Evolutionary conservation across 345 rosid genomes (phyloP), one percentile per base, ranked within the genome.

Genomic region (Lepidium didymum): DNA sequence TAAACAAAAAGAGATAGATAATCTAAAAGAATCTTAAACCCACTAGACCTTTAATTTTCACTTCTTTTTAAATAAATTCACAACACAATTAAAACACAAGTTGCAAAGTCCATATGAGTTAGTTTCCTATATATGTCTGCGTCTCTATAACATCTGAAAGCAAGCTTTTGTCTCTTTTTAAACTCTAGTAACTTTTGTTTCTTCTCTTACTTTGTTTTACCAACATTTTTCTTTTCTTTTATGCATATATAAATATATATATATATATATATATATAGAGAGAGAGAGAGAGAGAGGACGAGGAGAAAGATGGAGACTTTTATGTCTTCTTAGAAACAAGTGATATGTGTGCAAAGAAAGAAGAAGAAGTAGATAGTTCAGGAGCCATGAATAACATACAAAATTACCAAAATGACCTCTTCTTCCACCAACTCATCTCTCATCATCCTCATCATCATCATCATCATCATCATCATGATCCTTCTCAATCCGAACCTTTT

Each of bases 311-410:
- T 75, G 70, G 74, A 62, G 65, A 75, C 74, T 40, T 63, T 46
- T 46, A 45, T 53, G 31, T 53, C 65, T 66, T 53, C 51, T 6
- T 72, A 71, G 73, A 36, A 63, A 46, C 71, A 35, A 69, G 79
- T 45, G 70, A 80, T 44, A 61, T 85, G 87, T 80, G 90, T 45
- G 86, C 83, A 53, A 70, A 84, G 77, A 84, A 86, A 79, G 92
- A 89, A 76, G 98, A 73, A 62, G 78, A 68, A 75, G 74, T 80
- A 41, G 85, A 87, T 57, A 85, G 84, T 77, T 83, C 89, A 9
- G 83, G 77, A 63, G 77, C 85, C 36, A 68, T 84, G 75, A 85
- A 78, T 62, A 81, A 79, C 82, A 74, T 80, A 19, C 93, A 88
- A 79, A 73, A 76, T 35, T 85, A 80, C 77, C 97, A 80, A 79